Base-by-base conservation (phyloP, 1,284 basidiomycete genomes). In the Trichosporon sp. region DNA sequence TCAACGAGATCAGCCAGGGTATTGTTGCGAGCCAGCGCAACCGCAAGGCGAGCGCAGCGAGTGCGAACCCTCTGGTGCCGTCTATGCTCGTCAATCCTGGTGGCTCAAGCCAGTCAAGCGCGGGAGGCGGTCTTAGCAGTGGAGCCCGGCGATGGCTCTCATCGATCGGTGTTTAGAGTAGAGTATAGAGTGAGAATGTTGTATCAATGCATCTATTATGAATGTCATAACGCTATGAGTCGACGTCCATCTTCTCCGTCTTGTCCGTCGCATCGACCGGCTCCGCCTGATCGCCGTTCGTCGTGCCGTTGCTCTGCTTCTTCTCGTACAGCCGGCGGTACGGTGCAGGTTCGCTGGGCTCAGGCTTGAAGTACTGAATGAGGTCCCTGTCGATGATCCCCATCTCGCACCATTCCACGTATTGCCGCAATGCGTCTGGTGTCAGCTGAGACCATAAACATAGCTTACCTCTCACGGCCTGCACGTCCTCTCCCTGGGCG, bases 1-100 rank as follows among this genome's bases (percentile, higher is more conserved):
- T 97, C 65, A 91, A 92, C 72, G 93, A 95, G 81, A 97, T 97
- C 67, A 89, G 90, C 72, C 32, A 12, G n/a, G 38, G 32, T 13
- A 25, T 64, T 18, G 42, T 34, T 3, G 13, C 38, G 69, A 82
- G 80, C 18, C 67, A 76, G 13, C 64, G 71, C 27, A 81, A 82
- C 72, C 72, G 81, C 38, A 82, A 80, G 73, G 77, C 78, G 9
- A 80, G 79, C 5, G 75, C 76, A 9, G 75, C 79, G 6, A 79
- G 79, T 9, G 72, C 77, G 31, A 80, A 79, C 65, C 77, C 81
- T 0, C 77, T 82, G 29, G 72, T 82, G 21, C 80, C 81, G 3
- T 78, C 77, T 8, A 72, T 76, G 34, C 71, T 82, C 13, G 73
- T 74, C 5, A 69, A 72, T 2, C 76, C 77, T 8, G 74, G 38